These are phyloP conservation scores for Penicillium aurantiogriseum DNA, from an alignment of 2,329 filamentous ascomycete species.

Conservation along the genomic window DNA sequence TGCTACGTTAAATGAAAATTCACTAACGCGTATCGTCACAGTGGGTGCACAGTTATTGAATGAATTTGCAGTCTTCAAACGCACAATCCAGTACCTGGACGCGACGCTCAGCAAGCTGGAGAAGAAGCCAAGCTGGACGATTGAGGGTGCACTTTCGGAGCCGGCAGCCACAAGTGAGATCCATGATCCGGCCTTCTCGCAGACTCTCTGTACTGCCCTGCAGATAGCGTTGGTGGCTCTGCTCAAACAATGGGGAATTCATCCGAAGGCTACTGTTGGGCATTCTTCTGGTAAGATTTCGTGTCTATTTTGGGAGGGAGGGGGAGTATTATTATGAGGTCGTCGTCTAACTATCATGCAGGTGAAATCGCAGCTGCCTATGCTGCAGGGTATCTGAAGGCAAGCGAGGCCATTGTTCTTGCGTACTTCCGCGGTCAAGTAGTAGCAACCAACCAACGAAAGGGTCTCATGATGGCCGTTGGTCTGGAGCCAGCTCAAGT, in stretches of 20 bases:
- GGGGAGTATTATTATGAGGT: no score
- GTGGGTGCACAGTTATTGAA: no score
- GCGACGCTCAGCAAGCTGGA: constrained; percentile 6
- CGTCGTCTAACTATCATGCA: no score
- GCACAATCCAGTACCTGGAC: constrained; percentile 10
- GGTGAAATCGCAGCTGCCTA: constrained; percentile 34
- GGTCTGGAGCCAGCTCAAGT: constrained; percentile 14
- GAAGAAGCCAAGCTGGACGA: background rate
- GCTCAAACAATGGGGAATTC: constrained; percentile 19
- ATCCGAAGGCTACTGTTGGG: constrained; percentile 24
- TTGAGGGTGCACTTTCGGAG: constrained; percentile 9
- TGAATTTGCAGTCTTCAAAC: constrained; percentile 11
- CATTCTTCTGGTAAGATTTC: constrained; percentile 25
- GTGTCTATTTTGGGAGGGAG: no score
- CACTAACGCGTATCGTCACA: no score
- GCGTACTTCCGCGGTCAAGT: constrained; percentile 28
- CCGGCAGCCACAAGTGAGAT: constrained; percentile 17
- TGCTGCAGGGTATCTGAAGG: constrained; percentile 15
- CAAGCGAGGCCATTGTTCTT: constrained; percentile 11
- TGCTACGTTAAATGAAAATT: no score
- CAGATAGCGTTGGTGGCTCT: constrained; percentile 31
- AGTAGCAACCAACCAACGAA: background rate
- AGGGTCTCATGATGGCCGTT: constrained; percentile 35
- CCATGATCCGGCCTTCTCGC: constrained; percentile 21
- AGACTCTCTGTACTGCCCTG: constrained; percentile 30